Evolutionary conservation across 495 filamentous ascomycete species (phyloP).

Genomic region (Clavariopsis aquatica): DNA sequence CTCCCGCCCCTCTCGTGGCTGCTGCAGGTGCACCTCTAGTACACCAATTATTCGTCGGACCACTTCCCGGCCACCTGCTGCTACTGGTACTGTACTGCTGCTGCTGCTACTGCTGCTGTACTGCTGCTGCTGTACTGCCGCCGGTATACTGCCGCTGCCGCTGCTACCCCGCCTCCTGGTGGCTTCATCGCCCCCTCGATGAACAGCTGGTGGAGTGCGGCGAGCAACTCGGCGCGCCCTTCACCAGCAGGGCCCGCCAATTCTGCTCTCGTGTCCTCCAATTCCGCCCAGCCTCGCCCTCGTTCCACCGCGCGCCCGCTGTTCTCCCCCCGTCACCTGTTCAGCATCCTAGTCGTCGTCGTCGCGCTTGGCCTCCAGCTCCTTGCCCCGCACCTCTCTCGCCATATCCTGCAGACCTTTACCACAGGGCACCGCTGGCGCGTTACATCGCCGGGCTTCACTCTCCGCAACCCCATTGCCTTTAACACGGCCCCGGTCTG

Average conservation of each 20-base stretch:
- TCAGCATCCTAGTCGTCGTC: slow-evolving; percentile 24
- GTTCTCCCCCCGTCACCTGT: slow-evolving; percentile 19
- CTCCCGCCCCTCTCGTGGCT: not conserved
- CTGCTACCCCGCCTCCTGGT: not conserved
- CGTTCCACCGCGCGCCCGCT: slow-evolving; percentile 4
- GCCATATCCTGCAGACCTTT: slow-evolving; percentile 19
- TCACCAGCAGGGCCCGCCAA: slow-evolving; percentile 4
- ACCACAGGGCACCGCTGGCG: slow-evolving; percentile 20
- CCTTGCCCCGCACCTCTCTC: slow-evolving; percentile 33
- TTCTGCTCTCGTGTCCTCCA: slow-evolving; percentile 8
- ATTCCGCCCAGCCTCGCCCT: slow-evolving; percentile 6
- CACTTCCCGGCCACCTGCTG: not conserved
- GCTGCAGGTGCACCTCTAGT: not conserved
- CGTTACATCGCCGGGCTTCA: slow-evolving; percentile 23
- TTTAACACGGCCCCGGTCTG: slow-evolving; percentile 22
- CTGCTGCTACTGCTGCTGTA: not conserved
- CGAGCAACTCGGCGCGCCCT: not conserved
- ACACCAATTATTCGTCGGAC: not conserved
- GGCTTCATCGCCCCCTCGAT: too few relatives aligned
- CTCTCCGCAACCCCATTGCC: slow-evolving; percentile 13
- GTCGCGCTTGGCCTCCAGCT: slow-evolving; percentile 29
- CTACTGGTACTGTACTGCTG: not conserved
- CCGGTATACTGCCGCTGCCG: too few relatives aligned
- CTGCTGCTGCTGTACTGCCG: too few relatives aligned
- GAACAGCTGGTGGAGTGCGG: slow-evolving; percentile 21